Conservation (phyloP, 345 rosid species). For the Psidium guajava region DNA sequence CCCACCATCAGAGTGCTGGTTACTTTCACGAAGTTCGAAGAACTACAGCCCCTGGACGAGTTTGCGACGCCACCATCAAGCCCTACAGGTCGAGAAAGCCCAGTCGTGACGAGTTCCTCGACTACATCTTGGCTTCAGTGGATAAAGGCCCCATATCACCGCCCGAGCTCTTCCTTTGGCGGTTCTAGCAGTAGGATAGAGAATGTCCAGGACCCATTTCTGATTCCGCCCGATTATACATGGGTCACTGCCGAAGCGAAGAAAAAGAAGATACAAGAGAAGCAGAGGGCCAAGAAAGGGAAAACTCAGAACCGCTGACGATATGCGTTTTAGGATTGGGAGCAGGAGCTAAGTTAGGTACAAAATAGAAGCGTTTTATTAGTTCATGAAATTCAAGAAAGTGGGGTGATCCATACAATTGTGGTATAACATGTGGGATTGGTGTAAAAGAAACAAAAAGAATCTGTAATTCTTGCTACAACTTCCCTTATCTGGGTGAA, state of each 20-base stretch:
- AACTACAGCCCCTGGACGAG: conserved; percentile 70
- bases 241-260: conserved; percentile 82
- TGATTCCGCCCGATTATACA: conserved; percentile 57
- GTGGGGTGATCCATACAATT: background rate
- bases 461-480: conserved; percentile 1
- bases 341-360: background rate
- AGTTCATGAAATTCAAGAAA: background rate
- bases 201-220: conserved; percentile 63
- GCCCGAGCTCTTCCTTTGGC: conserved; percentile 30
- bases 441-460: background rate
- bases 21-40: conserved; percentile 90
- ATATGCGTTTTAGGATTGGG: background rate
- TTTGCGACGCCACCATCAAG: conserved; percentile 91
- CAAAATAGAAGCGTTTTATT: background rate
- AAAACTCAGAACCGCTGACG: conserved; percentile 31
- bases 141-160: conserved; percentile 75
- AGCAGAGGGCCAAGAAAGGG: conserved; percentile 59
- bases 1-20: conserved; percentile 87
- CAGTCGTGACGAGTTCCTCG: conserved; percentile 28
- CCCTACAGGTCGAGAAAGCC: conserved; percentile 65
- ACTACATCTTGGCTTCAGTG: conserved; percentile 87
- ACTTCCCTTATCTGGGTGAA: background rate
- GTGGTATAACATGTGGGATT: background rate
- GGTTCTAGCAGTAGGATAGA: conserved; percentile 48
- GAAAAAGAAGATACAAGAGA: conserved; percentile 90